A percentile compares a stretch with the other conserved stretches of the same genome.
Conservation (phyloP, 352 stramenopile species). For the Elongisporangium senticosum region DNA sequence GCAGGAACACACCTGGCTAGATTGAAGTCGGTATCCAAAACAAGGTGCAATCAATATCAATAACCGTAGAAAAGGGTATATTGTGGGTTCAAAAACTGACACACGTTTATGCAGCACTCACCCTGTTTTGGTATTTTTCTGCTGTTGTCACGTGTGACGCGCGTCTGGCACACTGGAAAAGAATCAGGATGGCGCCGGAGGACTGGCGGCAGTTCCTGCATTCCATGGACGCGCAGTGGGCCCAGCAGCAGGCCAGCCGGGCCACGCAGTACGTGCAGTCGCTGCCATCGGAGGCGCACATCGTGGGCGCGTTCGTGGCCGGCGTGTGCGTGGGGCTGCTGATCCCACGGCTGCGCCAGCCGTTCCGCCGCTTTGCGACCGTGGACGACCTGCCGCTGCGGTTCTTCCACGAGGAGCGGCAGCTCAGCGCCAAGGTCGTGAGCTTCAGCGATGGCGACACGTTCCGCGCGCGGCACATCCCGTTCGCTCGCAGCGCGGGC, state of each 20-base stretch:
- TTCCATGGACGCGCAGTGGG: constrained; percentile 8
- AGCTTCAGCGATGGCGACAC: constrained; percentile 80
- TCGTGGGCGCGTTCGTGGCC: constrained; percentile 44
- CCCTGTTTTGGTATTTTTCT: background rate
- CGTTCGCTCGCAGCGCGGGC: constrained; percentile 34
- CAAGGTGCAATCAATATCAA: background rate
- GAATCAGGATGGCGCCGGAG: background rate
- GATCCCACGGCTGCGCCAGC: constrained; percentile 46
- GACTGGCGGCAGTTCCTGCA: constrained; percentile 13
- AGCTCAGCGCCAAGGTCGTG: constrained; percentile 44
- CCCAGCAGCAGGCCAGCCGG: constrained; percentile 1
- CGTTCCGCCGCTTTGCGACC: constrained; percentile 66
- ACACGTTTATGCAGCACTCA: background rate
- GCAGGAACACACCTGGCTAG: constrained; percentile 5
- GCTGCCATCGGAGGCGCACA: constrained; percentile 29
- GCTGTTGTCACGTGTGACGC: background rate
- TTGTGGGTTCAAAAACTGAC: too few relatives aligned
- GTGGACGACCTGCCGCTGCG: constrained; percentile 74
- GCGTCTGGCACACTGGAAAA: background rate
- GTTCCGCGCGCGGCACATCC: constrained; percentile 68
- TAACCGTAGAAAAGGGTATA: background rate
- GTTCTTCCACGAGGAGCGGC: constrained; percentile 60
- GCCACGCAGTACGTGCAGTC: constrained; percentile 19
- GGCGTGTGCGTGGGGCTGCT: constrained; percentile 53
- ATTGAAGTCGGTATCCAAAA: background rate